Base-by-base conservation (phyloP, 2,329 filamentous ascomycete species). In the Paecilomyces sp. region DNA sequence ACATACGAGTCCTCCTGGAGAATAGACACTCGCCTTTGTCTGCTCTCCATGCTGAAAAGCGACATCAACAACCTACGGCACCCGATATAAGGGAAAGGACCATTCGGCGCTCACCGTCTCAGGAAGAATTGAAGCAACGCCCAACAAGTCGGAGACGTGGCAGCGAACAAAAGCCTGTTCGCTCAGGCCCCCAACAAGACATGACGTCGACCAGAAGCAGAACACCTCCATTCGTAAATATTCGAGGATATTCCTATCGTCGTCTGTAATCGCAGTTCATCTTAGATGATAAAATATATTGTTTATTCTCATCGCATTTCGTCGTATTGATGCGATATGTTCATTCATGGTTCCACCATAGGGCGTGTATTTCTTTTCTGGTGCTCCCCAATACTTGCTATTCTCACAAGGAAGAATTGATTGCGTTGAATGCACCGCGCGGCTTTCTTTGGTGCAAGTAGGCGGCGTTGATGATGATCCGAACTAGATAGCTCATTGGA, bases 1-100 rank as follows among this genome's bases (percentile, higher is more conserved):
- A 57, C 33, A 24, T 57, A 22, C 55, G 55, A 22, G 55, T 57
- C 41, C 15, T 57, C 15, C n/a, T 57, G 28, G 55, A 57, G 18
- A 31, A 24, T 57, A 22, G 28, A 47, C 41, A 31, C 34, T 24
- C 55, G 13, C 30, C 28, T 25, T 15, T 50, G 18, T 57, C 55
- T 4, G 18, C 30, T 13, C 12, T 47, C 13, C 55, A 30, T 13
- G 25, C 18, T 30, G 54, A 55, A 13, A 33, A 18, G 30, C 28
- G 18, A 28, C 24, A 15, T 11, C 28, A 22, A 4, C 5, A 9
- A 33, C 33, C 54, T 8, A 7, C 54, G 0, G 33, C 11, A 18
- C 24, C 55, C 13, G 24, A 24, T 18, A 18, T 24, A 1, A 12
- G 33, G 34, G 24, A 25, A 25, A 57, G 34, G 24, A 24, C 55